A percentile compares a stretch with the other conserved stretches of the same genome.
Evolutionary conservation across 768 basidiomycete genomes (phyloP).

Genomic region (Macrolepiota fuliginosa): DNA sequence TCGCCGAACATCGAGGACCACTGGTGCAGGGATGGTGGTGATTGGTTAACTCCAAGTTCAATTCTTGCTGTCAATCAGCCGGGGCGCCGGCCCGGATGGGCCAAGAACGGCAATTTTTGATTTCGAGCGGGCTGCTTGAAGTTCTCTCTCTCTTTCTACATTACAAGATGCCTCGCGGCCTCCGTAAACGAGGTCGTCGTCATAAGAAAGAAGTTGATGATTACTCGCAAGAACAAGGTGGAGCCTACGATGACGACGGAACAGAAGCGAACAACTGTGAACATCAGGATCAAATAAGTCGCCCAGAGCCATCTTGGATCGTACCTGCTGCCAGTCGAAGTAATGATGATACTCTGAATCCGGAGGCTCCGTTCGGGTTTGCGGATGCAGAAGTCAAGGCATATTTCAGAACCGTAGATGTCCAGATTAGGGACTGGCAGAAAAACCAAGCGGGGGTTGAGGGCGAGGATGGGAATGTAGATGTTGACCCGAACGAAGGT

Average conservation of each 20-base stretch:
- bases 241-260: neutral
- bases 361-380: slow-evolving; percentile 85
- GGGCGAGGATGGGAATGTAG: slow-evolving; percentile 35
- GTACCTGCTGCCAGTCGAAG: slow-evolving; percentile 34
- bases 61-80: neutral
- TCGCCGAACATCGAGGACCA: too few relatives aligned
- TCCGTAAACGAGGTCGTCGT: slow-evolving; percentile 76
- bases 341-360: slow-evolving; percentile 35
- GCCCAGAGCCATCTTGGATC: slow-evolving; percentile 71
- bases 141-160: neutral
- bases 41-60: neutral
- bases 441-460: slow-evolving; percentile 40
- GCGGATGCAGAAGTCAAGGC: slow-evolving; percentile 90
- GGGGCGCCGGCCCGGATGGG: slow-evolving; percentile 3
- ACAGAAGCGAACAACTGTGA: slow-evolving; percentile 14
- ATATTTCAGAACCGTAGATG: slow-evolving; percentile 87
- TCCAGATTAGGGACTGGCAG: slow-evolving; percentile 88
- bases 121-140: slow-evolving; percentile 1
- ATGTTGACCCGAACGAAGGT: slow-evolving; percentile 73
- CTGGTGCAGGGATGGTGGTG: too few relatives aligned
- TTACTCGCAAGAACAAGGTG: slow-evolving; percentile 12
- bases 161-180: slow-evolving; percentile 64
- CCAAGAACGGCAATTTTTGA: neutral
- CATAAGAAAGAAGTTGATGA: slow-evolving; percentile 46
- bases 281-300: slow-evolving; percentile 16